These are phyloP conservation scores for Picea sitchensis DNA, from an alignment of 75 land plant species.

Conservation along the genomic window DNA sequence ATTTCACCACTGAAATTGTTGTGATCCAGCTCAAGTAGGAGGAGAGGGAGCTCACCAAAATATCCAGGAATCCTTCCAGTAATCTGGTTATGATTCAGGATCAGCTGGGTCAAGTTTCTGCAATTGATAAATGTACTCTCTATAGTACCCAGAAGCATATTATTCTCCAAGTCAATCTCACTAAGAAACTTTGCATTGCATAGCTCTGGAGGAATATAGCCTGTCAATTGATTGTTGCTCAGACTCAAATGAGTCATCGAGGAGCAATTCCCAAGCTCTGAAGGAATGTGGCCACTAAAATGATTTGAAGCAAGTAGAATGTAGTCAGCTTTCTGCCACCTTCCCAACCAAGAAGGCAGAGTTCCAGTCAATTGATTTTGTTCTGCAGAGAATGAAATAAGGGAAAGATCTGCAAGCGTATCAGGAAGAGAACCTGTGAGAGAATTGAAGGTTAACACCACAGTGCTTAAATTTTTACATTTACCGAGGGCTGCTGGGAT, in stretches of 20 bases:
- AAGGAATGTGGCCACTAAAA: conserved; percentile 46
- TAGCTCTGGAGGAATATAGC: conserved; percentile 40
- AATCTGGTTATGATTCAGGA: conserved; percentile 17
- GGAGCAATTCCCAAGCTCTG: conserved; percentile 28
- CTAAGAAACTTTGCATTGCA: conserved; percentile 35
- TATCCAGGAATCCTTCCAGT: conserved; percentile 27
- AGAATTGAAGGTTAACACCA: conserved; percentile 20
- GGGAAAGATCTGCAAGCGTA: conserved; percentile 15
- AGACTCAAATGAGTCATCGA: conserved; percentile 19
- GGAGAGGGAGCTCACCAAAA: conserved; percentile 17
- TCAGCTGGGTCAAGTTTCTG: conserved; percentile 10
- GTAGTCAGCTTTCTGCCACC: conserved; percentile 3
- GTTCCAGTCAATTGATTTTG: conserved; percentile 11
- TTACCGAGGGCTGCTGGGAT: conserved; percentile 24
- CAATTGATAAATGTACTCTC: conserved; percentile 23
- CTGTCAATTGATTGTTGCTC: conserved; percentile 42
- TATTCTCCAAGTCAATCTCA: conserved; percentile 14
- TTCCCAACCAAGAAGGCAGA: conserved; percentile 22
- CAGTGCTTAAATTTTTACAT: conserved; percentile 13
- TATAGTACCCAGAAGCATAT: conserved; percentile 12
- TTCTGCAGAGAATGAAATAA: conserved; percentile 16
- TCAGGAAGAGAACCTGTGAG: conserved; percentile 30
- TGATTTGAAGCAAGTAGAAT: conserved; percentile 27
- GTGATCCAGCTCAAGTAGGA: conserved; percentile 13
- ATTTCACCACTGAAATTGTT: conserved; percentile 34